phyloP scores from a whole-genome alignment of 768 basidiomycete species.

The Kwoniella bestiolae region DNA sequence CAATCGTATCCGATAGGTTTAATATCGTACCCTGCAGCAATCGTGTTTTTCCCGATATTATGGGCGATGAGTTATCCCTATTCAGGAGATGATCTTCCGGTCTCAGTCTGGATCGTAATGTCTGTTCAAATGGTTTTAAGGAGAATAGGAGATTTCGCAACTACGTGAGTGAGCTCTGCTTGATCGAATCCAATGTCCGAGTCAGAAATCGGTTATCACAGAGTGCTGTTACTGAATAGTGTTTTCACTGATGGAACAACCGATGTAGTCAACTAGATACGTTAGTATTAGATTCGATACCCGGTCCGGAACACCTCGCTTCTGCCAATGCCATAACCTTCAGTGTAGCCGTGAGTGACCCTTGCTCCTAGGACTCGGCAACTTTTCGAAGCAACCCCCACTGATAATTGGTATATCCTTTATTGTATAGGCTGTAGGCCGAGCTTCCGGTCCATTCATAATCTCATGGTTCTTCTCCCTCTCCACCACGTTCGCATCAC shows the following conservation, averaged over 20 bases:
- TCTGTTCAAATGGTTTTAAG: slow-evolving; percentile 38
- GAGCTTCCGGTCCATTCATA: slow-evolving; percentile 42
- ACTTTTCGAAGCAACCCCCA: too few species aligned
- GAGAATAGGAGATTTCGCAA: slow-evolving; percentile 40
- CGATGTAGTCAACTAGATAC: slow-evolving; percentile 40
- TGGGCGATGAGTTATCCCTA: slow-evolving; percentile 32
- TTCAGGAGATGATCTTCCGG: slow-evolving; percentile 14
- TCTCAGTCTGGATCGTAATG: slow-evolving; percentile 29
- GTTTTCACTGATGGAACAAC: too few species aligned
- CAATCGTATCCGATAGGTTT: too few species aligned
- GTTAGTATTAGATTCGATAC: slow-evolving; percentile 38
- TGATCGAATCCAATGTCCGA: not conserved
- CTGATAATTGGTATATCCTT: too few species aligned
- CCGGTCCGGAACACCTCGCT: slow-evolving; percentile 37
- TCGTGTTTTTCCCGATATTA: slow-evolving; percentile 35
- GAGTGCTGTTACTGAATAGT: too few species aligned
- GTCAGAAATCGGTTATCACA: too few species aligned
- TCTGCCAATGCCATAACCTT: slow-evolving; percentile 44
- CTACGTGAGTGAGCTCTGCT: slow-evolving; percentile 32
- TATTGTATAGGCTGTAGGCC: slow-evolving; percentile 27
- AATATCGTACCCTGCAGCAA: slow-evolving; percentile 32
- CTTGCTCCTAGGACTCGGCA: too few species aligned
- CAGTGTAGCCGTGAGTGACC: slow-evolving; percentile 36
- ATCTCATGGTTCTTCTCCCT: slow-evolving; percentile 42
- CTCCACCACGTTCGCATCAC: slow-evolving; percentile 33